A percentile compares a stretch with the other conserved stretches of the same genome.
phyloP scores from a whole-genome alignment of 2,329 filamentous ascomycete genomes.

The Beauveria bassiana region DNA sequence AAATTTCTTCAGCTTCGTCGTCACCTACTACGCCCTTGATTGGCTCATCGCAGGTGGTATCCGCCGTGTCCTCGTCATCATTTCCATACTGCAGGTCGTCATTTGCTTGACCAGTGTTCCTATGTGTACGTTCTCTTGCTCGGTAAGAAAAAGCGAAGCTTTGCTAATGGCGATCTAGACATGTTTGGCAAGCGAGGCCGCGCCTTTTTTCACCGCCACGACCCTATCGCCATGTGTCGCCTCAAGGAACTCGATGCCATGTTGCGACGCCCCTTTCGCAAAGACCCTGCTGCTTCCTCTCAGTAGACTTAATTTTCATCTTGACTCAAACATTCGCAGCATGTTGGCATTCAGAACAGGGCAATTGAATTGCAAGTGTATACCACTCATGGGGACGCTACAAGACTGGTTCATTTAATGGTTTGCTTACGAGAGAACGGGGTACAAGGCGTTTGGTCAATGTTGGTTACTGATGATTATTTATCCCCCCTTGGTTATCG shows the following conservation, averaged over 20 bases:
- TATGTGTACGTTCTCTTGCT: conserved; percentile 55
- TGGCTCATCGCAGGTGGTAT: conserved; percentile 67
- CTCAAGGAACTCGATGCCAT: conserved; percentile 19
- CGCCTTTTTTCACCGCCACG: conserved; percentile 66
- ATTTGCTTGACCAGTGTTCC: conserved; percentile 70
- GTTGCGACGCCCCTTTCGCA: conserved; percentile 1
- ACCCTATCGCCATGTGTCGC: conserved; percentile 46
- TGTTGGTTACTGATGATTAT: neutral
- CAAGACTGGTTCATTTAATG: neutral
- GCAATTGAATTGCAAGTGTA: neutral
- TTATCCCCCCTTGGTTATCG: neutral
- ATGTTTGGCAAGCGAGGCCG: conserved; percentile 71
- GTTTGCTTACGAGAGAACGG: neutral
- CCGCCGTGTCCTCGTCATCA: conserved; percentile 59
- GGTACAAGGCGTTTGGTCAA: neutral
- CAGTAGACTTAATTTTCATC: neutral
- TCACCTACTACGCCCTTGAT: conserved; percentile 77
- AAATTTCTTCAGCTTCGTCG: conserved; percentile 81
- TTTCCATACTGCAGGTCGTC: conserved; percentile 62
- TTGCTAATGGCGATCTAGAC: conserved; percentile 40
- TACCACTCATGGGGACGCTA: neutral
- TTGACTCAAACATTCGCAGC: neutral
- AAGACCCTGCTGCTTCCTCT: neutral
- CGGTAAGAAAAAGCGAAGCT: neutral
- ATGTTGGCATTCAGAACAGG: neutral